Percentiles rank a stretch among this genome's conserved stretches.
Conservation (phyloP, 805 yeast species). For the Allodekkera sacchari region DNA sequence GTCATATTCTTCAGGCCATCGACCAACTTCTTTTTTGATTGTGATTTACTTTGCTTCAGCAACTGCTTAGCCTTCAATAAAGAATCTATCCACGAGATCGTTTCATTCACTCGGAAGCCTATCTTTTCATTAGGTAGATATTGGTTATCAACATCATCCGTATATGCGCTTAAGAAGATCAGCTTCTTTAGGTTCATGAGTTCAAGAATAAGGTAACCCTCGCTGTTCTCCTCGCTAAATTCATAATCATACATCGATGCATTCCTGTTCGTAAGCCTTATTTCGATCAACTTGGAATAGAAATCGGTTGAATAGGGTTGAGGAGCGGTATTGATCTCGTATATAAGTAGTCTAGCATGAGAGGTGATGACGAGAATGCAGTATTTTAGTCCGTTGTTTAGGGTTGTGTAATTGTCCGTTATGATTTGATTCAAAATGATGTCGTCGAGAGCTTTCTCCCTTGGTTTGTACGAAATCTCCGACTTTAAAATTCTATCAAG, state of each 20-base stretch:
- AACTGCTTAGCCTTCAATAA: conserved; percentile 57
- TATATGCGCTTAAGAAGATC: conserved; percentile 44
- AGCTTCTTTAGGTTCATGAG: conserved; percentile 47
- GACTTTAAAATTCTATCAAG: conserved; percentile 26
- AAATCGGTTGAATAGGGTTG: conserved; percentile 35
- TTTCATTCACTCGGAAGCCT: conserved; percentile 35
- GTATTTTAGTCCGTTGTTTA: conserved; percentile 23
- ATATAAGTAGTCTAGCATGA: conserved; percentile 26
- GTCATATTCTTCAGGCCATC: too few species aligned
- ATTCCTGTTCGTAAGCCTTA: conserved; percentile 38
- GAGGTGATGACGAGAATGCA: conserved; percentile 29
- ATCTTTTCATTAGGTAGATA: conserved; percentile 26
- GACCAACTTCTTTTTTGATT: too few species aligned
- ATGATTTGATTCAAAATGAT: conserved; percentile 21
- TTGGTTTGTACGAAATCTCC: conserved; percentile 23
- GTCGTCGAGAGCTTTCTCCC: conserved; percentile 25
- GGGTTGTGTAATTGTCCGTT: conserved; percentile 20
- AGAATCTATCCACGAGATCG: conserved; percentile 62
- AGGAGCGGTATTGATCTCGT: conserved; percentile 25
- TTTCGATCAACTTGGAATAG: conserved; percentile 27
- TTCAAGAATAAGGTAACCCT: conserved; percentile 61
- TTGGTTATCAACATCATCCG: conserved; percentile 22
- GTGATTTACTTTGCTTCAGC: conserved; percentile 25
- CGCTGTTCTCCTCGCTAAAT: conserved; percentile 48
- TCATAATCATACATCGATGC: conserved; percentile 78